Conservation (phyloP, 2,329 filamentous ascomycete genomes). For the Cercospora sp. region DNA sequence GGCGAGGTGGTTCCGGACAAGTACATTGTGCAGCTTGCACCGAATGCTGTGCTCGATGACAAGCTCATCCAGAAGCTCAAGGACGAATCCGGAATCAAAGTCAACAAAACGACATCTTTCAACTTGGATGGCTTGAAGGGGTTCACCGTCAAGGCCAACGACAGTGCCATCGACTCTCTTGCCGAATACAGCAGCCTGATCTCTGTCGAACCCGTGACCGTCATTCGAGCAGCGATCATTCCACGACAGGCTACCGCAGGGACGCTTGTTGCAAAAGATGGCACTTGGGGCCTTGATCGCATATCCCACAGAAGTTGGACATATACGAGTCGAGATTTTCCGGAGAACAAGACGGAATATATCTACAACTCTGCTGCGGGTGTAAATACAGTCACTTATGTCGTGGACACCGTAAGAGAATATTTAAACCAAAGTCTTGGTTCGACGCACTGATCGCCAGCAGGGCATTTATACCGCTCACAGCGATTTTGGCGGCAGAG, state of each 20-base stretch:
- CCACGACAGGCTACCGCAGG: neutral
- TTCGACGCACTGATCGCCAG: neutral
- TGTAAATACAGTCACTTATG: conserved; percentile 20
- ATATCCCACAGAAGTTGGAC: conserved; percentile 16
- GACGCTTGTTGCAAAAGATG: conserved; percentile 12
- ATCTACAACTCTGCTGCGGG: conserved; percentile 24
- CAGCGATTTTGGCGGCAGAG: conserved; percentile 42
- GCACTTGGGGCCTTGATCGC: conserved; percentile 24
- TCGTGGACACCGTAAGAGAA: conserved; percentile 30
- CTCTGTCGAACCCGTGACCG: conserved; percentile 3
- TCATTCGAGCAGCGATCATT: neutral
- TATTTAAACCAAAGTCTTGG: neutral
- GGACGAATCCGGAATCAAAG: conserved; percentile 3
- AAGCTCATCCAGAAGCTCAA: conserved; percentile 1
- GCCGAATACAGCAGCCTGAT: conserved; percentile 2
- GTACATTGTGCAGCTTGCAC: conserved; percentile 27
- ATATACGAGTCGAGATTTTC: conserved; percentile 4
- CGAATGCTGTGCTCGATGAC: conserved; percentile 18
- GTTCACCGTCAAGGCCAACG: conserved; percentile 10
- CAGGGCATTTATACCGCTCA: conserved; percentile 31
- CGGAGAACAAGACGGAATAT: conserved; percentile 27
- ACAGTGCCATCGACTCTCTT: conserved; percentile 1
- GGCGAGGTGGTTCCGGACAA: conserved; percentile 22
- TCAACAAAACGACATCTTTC: conserved; percentile 6
- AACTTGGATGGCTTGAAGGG: conserved; percentile 8